These are phyloP conservation scores for Globisporangium cederbergense DNA, from an alignment of 352 stramenopile species.

Conservation along the genomic window DNA sequence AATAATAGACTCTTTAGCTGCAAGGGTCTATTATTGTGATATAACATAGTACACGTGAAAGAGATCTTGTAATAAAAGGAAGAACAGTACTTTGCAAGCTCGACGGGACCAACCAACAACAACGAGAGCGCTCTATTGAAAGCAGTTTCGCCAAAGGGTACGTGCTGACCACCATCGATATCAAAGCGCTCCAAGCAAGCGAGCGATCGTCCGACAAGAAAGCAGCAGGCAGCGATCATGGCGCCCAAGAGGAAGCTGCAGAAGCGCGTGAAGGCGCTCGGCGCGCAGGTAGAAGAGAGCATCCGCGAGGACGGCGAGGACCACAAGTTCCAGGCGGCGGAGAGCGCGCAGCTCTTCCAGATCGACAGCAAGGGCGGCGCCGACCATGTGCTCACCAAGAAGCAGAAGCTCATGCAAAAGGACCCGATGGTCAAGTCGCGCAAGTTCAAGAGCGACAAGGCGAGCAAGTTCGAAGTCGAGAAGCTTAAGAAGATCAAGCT, in stretches of 20 bases:
- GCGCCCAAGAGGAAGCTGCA: slow-evolving; percentile 51
- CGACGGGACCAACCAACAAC: too few species aligned
- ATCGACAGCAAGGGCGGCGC: slow-evolving; percentile 67
- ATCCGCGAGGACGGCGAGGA: slow-evolving; percentile 77
- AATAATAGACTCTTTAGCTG: background rate
- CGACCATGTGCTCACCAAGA: slow-evolving; percentile 49
- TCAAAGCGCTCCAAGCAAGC: background rate
- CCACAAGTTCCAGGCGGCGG: slow-evolving; percentile 73
- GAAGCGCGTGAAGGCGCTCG: slow-evolving; percentile 65
- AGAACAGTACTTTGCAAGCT: too few species aligned
- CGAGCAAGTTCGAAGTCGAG: slow-evolving; percentile 52
- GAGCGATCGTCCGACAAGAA: background rate
- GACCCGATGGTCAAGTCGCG: slow-evolving; percentile 68
- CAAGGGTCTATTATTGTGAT: background rate
- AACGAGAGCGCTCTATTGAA: too few species aligned
- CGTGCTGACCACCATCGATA: slow-evolving; percentile 1
- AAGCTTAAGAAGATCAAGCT: slow-evolving; percentile 58
- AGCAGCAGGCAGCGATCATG: slow-evolving; percentile 24
- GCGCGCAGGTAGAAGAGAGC: slow-evolving; percentile 67
- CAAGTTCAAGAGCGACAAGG: slow-evolving; percentile 64
- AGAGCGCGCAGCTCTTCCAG: slow-evolving; percentile 74
- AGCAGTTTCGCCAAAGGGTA: background rate
- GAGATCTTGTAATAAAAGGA: too few species aligned
- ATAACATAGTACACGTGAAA: too few species aligned
- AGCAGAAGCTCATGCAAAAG: slow-evolving; percentile 64